Percentiles rank a stretch among this genome's conserved stretches.
Evolutionary conservation across 495 filamentous ascomycete genomes (phyloP).

Genomic region (Neurospora sp.): DNA sequence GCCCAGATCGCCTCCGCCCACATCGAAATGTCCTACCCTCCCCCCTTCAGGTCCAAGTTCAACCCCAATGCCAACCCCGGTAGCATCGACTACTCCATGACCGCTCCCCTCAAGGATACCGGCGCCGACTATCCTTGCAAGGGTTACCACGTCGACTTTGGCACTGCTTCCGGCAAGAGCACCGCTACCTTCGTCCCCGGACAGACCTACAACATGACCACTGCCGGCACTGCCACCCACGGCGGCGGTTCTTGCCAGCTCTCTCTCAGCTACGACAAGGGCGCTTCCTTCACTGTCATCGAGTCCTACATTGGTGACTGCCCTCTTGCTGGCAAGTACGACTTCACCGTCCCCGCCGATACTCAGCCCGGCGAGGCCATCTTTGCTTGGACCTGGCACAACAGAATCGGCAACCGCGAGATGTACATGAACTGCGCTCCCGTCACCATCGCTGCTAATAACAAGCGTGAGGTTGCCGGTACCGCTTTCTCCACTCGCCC

Average conservation of each 20-base stretch:
- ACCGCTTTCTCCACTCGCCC: conserved; percentile 43
- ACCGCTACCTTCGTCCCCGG: conserved; percentile 47
- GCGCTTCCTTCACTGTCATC: conserved; percentile 52
- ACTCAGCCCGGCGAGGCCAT: conserved; percentile 49
- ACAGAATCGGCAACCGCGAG: conserved; percentile 57
- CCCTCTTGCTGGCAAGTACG: conserved; percentile 39
- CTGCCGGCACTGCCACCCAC: conserved; percentile 49
- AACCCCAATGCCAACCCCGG: conserved; percentile 35
- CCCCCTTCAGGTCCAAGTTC: conserved; percentile 41
- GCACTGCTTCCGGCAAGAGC: conserved; percentile 31
- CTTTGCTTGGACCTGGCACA: conserved; percentile 58
- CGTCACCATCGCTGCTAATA: conserved; percentile 40
- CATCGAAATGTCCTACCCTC: conserved; percentile 49
- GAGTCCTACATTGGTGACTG: conserved; percentile 55
- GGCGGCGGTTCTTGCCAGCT: conserved; percentile 58
- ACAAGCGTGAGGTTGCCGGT: conserved; percentile 20
- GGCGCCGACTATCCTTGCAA: conserved; percentile 56
- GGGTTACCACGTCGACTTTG: conserved; percentile 48
- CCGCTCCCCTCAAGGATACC: conserved; percentile 36
- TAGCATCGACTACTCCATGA: conserved; percentile 47
- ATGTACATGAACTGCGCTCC: conserved; percentile 59
- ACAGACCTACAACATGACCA: conserved; percentile 43
- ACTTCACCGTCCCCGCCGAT: conserved; percentile 54
- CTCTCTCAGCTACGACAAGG: conserved; percentile 52
- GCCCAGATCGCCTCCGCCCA: conserved; percentile 40